Evolutionary conservation across 192 early-diverging fungal genomes (phyloP).

Genomic region (Coemansia sp.): DNA sequence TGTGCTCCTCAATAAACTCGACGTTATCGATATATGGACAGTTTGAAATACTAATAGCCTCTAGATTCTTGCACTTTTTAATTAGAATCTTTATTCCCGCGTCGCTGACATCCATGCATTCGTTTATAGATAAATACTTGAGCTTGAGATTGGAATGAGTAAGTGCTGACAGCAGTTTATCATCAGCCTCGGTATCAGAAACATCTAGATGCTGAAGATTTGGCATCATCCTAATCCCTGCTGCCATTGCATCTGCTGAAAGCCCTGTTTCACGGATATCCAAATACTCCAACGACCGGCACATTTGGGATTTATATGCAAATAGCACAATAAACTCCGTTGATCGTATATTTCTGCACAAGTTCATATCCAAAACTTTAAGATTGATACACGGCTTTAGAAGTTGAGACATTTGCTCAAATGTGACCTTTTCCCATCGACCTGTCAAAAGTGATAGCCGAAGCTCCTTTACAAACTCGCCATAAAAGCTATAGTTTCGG

Average conservation of each 20-base stretch:
- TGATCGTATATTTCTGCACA: slow-evolving; percentile 5
- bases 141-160: background rate
- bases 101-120: background rate
- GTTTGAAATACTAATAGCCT: background rate
- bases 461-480: background rate
- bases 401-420: background rate
- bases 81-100: background rate
- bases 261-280: slow-evolving; percentile 1
- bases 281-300: background rate
- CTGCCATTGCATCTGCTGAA: background rate
- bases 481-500: background rate
- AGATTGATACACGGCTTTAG: background rate
- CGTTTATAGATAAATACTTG: background rate
- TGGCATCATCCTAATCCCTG: background rate
- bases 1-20: background rate
- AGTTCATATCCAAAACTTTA: slow-evolving; percentile 4
- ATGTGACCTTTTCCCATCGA: slow-evolving; percentile 4
- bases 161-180: background rate
- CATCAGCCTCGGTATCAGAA: slow-evolving; percentile 1
- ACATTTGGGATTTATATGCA: background rate
- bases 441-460: slow-evolving; percentile 3
- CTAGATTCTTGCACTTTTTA: background rate
- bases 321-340: background rate
- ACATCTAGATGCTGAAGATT: background rate
- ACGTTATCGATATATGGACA: slow-evolving; percentile 2